Base-by-base conservation (phyloP, 345 rosid genomes). In the Combretum micranthum region DNA sequence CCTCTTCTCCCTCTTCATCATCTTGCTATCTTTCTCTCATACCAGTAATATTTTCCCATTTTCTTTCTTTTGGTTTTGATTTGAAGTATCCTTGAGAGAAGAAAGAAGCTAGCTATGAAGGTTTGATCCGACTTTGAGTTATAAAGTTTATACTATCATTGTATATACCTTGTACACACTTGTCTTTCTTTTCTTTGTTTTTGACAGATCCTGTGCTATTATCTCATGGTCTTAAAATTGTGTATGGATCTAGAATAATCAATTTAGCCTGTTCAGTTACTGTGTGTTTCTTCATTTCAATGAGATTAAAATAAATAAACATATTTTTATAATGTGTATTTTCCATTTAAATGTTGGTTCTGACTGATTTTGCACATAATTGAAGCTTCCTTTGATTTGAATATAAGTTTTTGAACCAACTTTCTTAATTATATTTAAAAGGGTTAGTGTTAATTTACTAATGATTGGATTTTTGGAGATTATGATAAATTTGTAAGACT, bases 131-230 rank as follows among this genome's bases (percentile, higher is more conserved):
- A n/a, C 57, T 54, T 39, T 44, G 15, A 16, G 18, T 26, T 53
- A 42, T 37, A 42, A 15, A 2, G 8, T 32, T 19, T 32, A n/a
- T 11, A 37, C 44, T 15, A 26, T 32, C n/a, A 16, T 32, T 26
- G 44, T 37, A 17, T 16, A 26, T n/a, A n/a, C 21, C 37, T 54
- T 17, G 57, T 58, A 47, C 57, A 53, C 17, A 53, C 59, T 20
- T 59, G n/a, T 15, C 47, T 48, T 63, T 22, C 57, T 53, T 47
- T 57, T 43, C 59, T 58, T 53, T 10, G 20, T 66, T 47, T 47
- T 56, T 49, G 17, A 21, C 16, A 19, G 50, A 26, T 64, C 53
- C 44, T 25, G 25, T 18, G 46, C 21, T 52, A 25, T n/a, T 45
- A n/a, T n/a, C n/a, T n/a, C n/a, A n/a, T 55, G 54, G 23, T 44